Base-by-base conservation (phyloP, 169 alveolate species). In the Plasmodium adleri region DNA sequence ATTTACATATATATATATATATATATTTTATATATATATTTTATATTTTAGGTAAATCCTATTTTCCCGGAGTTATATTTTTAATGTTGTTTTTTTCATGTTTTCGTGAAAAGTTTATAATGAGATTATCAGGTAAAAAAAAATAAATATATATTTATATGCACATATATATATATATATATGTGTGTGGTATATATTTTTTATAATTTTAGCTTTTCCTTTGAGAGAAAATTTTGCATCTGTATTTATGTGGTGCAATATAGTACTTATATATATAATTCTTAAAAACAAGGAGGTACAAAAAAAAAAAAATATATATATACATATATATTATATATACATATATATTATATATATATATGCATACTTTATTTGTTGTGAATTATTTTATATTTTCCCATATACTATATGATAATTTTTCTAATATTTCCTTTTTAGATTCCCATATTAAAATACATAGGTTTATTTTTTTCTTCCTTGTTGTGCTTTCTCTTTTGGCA, bases 171-270 rank as follows among this genome's bases (percentile, higher is more conserved):
- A 56, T 47, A 17, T 50, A 28, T 28, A 17, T 63, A 20, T 1
- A 22, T n/a, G 15, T 13, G 15, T 56, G 12, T 28, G 12, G n/a
- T 7, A 20, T 60, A 45, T 39, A 28, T 39, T 20, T 28, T 32
- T 15, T 32, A 13, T 6, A 9, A 39, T n/a, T 74, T 2, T 58
- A 80, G 90, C 83, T n/a, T 80, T 80, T 59, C 50, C 90, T 22
- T 47, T 80, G 43, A n/a, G 90, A 80, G 90, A 80, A 54, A 80
- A 80, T 10, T 80, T 80, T 60, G 66, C 90, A 12, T 80, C 90
- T 15, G 90, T 80, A 24, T 67, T 67, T 62, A 67, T 80, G 90
- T 80, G 90, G 90, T 39, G 72, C 20, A 80, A 67, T 52, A 49
- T 80, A 45, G 4, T 80, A n/a, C 75, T 54, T 15, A 66, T 80